Percentiles rank a stretch among this genome's conserved stretches.
These are phyloP conservation scores for Hibiscus trionum DNA, from an alignment of 345 rosid species.

Conservation along the genomic window DNA sequence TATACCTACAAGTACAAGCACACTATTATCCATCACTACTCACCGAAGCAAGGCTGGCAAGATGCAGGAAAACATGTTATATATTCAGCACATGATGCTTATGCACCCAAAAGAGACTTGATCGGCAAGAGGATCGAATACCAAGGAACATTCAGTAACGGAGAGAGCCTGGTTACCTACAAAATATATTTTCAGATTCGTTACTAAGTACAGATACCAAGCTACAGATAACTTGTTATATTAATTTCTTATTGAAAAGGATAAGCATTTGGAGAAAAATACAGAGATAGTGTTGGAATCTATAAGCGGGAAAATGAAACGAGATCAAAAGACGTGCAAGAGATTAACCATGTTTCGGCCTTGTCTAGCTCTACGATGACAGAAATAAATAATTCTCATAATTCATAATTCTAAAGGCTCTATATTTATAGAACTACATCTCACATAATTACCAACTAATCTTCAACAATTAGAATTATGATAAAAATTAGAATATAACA, in stretches of 20 bases:
- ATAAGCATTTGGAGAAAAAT: background rate
- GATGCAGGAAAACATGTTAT: background rate
- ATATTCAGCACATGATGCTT: conserved; percentile 1
- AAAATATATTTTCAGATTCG: conserved; percentile 21
- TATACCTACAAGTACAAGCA: conserved; percentile 39
- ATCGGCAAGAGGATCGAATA: conserved; percentile 23
- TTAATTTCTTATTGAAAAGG: background rate
- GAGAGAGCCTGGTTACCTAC: conserved; percentile 48
- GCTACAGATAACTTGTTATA: background rate
- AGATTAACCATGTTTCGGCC: no score
- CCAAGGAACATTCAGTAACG: conserved; percentile 52
- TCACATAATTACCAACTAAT: no score
- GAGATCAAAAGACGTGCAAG: no score
- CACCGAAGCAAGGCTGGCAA: conserved; percentile 7
- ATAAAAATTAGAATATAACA: background rate
- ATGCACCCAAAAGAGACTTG: conserved; percentile 14
- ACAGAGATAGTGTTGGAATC: background rate
- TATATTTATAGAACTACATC: no score
- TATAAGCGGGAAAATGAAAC: no score
- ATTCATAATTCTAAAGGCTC: no score
- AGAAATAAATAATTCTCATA: no score
- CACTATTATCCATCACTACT: conserved; percentile 17
- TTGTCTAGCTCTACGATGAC: no score
- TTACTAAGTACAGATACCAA: conserved; percentile 4
- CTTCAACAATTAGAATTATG: no score